A percentile compares a stretch with the other conserved stretches of the same genome.
Conservation (phyloP, 805 yeast species). For the Schizosaccharomyces japonicus region DNA sequence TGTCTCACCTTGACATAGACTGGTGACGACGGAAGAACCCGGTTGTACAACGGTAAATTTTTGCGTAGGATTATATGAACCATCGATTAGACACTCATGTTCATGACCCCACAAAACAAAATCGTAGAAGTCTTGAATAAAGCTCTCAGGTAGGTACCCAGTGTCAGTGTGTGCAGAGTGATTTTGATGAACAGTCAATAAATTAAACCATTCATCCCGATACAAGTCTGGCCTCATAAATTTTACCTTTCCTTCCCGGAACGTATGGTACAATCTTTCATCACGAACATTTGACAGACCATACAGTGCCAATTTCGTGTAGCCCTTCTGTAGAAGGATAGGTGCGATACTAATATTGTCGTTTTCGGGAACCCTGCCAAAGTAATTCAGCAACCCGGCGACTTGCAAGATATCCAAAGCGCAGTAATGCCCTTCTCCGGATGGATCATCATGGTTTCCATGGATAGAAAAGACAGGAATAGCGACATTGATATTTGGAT, state of each 20-base stretch:
- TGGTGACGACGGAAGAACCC: constrained; percentile 84
- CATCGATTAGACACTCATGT: constrained; percentile 68
- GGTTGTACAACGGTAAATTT: constrained; percentile 70
- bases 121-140: constrained; percentile 60
- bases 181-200: constrained; percentile 80
- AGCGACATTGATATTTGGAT: constrained; percentile 68
- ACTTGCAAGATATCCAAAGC: constrained; percentile 70
- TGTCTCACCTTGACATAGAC: constrained; percentile 66
- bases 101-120: constrained; percentile 93
- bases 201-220: constrained; percentile 52
- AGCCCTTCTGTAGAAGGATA: constrained; percentile 57
- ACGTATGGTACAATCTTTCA: constrained; percentile 61
- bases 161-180: constrained; percentile 55
- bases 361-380: constrained; percentile 56
- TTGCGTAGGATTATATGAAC: constrained; percentile 27
- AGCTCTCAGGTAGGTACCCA: constrained; percentile 61
- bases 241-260: constrained; percentile 55
- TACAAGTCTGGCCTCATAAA: constrained; percentile 38
- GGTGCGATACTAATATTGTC: constrained; percentile 59
- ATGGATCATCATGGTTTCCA: constrained; percentile 92
- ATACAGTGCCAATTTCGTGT: constrained; percentile 59
- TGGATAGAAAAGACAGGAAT: constrained; percentile 79
- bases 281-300: constrained; percentile 79
- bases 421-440: constrained; percentile 44
- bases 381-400: constrained; percentile 67